Conservation (phyloP, 106 monocot species). For the Triglochin maritima region DNA sequence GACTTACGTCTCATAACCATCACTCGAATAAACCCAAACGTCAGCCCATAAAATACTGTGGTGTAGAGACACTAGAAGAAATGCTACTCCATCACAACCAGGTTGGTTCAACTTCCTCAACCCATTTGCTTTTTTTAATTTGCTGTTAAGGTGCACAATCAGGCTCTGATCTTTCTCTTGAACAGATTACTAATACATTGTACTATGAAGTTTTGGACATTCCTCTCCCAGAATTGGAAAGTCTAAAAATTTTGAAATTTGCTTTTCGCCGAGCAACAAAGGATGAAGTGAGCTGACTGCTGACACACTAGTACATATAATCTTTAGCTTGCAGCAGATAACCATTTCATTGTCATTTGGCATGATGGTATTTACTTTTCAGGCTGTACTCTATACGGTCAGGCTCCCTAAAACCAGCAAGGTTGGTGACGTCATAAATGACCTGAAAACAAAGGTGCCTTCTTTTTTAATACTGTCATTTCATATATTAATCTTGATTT, state of each 20-base stretch:
- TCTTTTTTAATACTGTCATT: neutral
- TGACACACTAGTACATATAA: neutral
- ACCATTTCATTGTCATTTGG: neutral
- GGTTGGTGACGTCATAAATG: conserved; percentile 84
- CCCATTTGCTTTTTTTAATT: neutral
- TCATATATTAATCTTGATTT: too few species aligned
- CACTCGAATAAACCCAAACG: conserved; percentile 98
- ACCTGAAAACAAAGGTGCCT: conserved; percentile 79
- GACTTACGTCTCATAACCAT: conserved; percentile 94
- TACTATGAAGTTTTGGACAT: conserved; percentile 98
- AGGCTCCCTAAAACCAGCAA: conserved; percentile 89
- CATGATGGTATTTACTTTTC: conserved; percentile 11
- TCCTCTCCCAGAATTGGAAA: conserved; percentile 86
- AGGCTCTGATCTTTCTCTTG: neutral
- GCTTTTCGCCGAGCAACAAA: conserved; percentile 93
- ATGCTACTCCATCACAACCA: conserved; percentile 97
- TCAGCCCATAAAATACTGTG: conserved; percentile 89
- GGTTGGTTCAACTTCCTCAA: conserved; percentile 18
- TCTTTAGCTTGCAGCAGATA: neutral
- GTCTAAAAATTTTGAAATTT: conserved; percentile 91
- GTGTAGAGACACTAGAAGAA: conserved; percentile 84
- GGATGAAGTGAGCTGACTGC: conserved; percentile 45
- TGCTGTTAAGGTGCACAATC: neutral
- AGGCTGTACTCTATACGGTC: conserved; percentile 78
- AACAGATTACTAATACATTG: conserved; percentile 86